Evolutionary conservation across 2,329 filamentous ascomycete species (phyloP).

Genomic region (Pseudogymnoascus sp.): DNA sequence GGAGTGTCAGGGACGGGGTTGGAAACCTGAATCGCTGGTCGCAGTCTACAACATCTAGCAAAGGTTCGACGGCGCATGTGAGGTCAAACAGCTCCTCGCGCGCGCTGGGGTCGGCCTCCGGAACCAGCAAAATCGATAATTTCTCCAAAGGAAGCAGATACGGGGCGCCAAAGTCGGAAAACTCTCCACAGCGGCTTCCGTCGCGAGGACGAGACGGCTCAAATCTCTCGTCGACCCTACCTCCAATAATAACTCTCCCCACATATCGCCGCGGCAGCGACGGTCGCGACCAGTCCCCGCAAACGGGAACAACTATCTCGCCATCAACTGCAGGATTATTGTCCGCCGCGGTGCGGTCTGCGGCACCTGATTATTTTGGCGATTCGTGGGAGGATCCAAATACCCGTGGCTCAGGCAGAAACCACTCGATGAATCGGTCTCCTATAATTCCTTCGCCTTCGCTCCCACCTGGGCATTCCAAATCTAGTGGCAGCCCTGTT

Average conservation of each 20-base stretch:
- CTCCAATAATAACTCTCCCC: conserved; percentile 28
- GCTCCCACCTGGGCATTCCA: conserved; percentile 11
- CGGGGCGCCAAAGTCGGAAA: conserved; percentile 20
- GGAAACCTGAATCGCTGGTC: conserved; percentile 48
- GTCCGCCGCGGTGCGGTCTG: conserved; percentile 26
- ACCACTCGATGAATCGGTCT: conserved; percentile 11
- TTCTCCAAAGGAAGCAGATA: conserved; percentile 18
- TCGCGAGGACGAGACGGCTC: conserved; percentile 15
- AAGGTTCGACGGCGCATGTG: conserved; percentile 31
- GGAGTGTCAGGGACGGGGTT: conserved; percentile 36
- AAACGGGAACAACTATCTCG: conserved; percentile 25
- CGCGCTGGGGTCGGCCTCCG: conserved; percentile 25
- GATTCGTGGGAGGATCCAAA: conserved; percentile 20
- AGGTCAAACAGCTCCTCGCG: conserved; percentile 14
- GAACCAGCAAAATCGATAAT: conserved; percentile 14
- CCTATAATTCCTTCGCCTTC: conserved; percentile 18
- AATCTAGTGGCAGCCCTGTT: conserved; percentile 10
- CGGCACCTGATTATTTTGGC: conserved; percentile 28
- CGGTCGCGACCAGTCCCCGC: conserved; percentile 21
- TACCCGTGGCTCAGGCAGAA: conserved; percentile 17
- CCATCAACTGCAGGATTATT: conserved; percentile 28
- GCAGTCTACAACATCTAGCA: conserved; percentile 44
- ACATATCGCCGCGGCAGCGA: conserved; percentile 19
- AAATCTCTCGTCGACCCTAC: conserved; percentile 12
- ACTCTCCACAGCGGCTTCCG: conserved; percentile 16